A percentile compares a stretch with the other conserved stretches of the same genome.
phyloP scores from a whole-genome alignment of 306 rosid species.

The Trichosanthes cucumerina region DNA sequence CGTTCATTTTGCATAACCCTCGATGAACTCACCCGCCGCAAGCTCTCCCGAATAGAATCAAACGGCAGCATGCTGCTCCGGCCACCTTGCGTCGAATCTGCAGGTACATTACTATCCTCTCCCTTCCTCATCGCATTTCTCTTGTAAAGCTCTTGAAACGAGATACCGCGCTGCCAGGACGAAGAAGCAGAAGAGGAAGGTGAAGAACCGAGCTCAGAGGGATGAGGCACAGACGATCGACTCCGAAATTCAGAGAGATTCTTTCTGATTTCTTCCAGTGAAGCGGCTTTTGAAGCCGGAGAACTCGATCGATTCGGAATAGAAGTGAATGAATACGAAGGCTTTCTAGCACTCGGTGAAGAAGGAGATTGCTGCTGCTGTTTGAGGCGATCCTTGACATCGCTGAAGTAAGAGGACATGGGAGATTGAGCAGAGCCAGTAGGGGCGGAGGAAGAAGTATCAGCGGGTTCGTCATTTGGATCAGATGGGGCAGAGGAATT shows the following conservation, averaged over 20 bases:
- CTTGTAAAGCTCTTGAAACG: constrained; percentile 29
- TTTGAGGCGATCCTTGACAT: constrained; percentile 28
- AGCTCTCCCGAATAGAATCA: constrained; percentile 18
- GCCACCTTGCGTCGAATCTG: neutral
- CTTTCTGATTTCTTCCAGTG: constrained; percentile 24
- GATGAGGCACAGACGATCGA: constrained; percentile 4
- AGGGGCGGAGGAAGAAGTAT: constrained; percentile 6
- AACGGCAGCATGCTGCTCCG: neutral
- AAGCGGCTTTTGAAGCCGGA: neutral
- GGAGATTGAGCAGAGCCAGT: constrained; percentile 13
- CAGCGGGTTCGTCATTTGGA: constrained; percentile 13
- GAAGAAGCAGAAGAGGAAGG: constrained; percentile 3
- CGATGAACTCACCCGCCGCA: neutral
- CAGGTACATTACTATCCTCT: constrained; percentile 1
- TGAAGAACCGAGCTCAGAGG: neutral
- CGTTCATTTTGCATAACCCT: neutral
- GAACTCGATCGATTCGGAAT: neutral
- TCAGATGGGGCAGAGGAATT: constrained; percentile 20
- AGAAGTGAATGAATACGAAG: neutral
- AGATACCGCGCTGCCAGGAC: constrained; percentile 12
- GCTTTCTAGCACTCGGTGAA: neutral
- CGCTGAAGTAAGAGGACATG: constrained; percentile 22
- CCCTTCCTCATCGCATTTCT: constrained; percentile 5
- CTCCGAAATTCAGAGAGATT: constrained; percentile 29
- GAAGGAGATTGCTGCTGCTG: constrained; percentile 11